Evolutionary conservation across 257 asterid species (phyloP).

Genomic region (Linderniella brevidens): DNA sequence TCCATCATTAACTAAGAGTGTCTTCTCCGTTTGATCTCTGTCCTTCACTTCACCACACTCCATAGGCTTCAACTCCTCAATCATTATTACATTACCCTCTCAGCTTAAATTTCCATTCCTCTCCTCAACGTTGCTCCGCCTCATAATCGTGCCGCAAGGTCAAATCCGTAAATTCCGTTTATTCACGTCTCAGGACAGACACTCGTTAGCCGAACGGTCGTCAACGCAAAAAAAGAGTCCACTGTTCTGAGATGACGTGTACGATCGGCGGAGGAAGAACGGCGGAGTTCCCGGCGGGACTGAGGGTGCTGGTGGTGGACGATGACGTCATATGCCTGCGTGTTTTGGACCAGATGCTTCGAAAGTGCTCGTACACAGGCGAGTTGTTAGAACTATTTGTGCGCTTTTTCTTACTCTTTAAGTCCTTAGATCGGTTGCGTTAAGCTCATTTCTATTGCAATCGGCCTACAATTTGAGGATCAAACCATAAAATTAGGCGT

Average conservation of each 20-base stretch:
- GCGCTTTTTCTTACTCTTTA: conserved; percentile 2
- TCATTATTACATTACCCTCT: too few species aligned
- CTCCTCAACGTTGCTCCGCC: background rate
- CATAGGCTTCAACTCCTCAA: background rate
- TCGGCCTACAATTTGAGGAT: too few species aligned
- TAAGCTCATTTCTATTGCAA: too few species aligned
- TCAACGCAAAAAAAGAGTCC: background rate
- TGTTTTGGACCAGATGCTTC: conserved; percentile 63
- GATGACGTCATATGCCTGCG: conserved; percentile 51
- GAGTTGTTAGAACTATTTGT: background rate
- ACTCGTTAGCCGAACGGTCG: too few species aligned
- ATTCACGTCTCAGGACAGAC: too few species aligned
- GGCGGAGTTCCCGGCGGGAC: conserved; percentile 50
- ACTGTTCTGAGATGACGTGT: conserved; percentile 18
- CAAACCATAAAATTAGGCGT: conserved; percentile 8
- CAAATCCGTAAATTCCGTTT: background rate
- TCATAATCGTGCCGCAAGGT: background rate
- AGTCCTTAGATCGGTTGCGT: too few species aligned
- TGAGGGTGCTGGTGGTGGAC: conserved; percentile 71
- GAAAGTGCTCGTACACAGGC: conserved; percentile 55
- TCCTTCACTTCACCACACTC: conserved; percentile 1
- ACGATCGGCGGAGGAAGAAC: conserved; percentile 13
- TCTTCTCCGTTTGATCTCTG: background rate
- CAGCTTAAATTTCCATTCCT: too few species aligned
- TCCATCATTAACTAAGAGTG: too few species aligned